A percentile compares a stretch with the other conserved stretches of the same genome.
Conservation (phyloP, 768 basidiomycete genomes). For the Exidia glandulosa region DNA sequence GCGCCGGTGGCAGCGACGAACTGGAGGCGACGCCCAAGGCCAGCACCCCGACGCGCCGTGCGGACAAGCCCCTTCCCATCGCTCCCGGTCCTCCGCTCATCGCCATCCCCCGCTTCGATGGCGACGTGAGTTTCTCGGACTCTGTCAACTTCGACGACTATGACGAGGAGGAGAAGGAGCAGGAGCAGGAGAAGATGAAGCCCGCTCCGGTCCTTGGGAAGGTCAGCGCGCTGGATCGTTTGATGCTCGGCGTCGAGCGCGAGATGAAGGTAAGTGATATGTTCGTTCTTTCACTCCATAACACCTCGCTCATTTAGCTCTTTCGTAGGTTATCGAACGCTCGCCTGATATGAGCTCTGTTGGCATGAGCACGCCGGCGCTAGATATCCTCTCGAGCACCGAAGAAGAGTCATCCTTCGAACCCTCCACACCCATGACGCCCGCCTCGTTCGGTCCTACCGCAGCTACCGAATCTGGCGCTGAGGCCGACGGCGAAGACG, state of each 20-base stretch:
- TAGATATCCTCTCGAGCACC: background rate
- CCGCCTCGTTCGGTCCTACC: background rate
- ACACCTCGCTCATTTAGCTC: background rate
- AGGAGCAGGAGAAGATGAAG: background rate
- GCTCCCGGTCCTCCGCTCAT: background rate
- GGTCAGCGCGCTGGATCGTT: slow-evolving; percentile 58
- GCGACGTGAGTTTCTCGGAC: background rate
- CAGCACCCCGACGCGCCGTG: background rate
- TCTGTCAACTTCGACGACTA: background rate
- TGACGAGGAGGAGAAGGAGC: background rate
- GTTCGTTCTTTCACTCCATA: background rate
- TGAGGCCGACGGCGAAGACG: background rate
- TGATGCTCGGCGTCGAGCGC: slow-evolving; percentile 29
- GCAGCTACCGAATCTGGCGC: no score
- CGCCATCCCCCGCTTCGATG: background rate
- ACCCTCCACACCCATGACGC: background rate
- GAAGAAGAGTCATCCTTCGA: background rate
- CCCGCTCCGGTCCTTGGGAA: slow-evolving; percentile 35
- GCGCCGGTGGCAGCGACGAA: background rate
- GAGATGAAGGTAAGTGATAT: background rate
- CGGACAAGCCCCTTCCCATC: background rate
- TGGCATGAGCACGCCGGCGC: background rate
- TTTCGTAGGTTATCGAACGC: background rate
- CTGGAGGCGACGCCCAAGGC: background rate
- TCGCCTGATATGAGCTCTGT: background rate